Conservation (phyloP, 1,139 yeast genomes). For the Wickerhamiella pararugosa region DNA sequence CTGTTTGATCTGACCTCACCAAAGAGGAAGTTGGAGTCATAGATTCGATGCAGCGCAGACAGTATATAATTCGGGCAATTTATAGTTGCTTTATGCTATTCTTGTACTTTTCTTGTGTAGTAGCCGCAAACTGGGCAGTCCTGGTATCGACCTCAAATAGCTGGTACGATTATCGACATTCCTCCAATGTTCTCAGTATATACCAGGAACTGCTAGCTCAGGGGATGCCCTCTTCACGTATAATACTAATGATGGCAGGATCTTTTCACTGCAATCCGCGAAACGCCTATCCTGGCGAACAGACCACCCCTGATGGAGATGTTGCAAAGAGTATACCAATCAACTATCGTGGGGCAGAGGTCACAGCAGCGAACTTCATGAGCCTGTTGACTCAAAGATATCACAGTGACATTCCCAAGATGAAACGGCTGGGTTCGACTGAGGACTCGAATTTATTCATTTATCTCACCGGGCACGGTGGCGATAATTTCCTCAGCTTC, state of each 20-base stretch:
- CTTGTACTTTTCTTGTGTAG: background rate
- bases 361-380: background rate
- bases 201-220: conserved; percentile 3
- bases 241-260: conserved; percentile 7
- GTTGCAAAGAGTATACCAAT: background rate
- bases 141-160: conserved; percentile 6
- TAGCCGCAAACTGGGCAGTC: conserved; percentile 8
- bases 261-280: conserved; percentile 6
- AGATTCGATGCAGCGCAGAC: too few species aligned
- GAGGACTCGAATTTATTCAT: conserved; percentile 1
- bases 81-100: background rate
- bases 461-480: conserved; percentile 9
- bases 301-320: background rate
- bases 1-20: too few species aligned
- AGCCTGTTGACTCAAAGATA: conserved; percentile 2
- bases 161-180: conserved; percentile 10
- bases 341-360: conserved; percentile 7
- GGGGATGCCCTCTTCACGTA: conserved; percentile 4
- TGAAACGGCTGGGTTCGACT: background rate
- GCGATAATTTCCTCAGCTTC: conserved; percentile 5
- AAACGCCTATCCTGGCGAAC: conserved; percentile 5
- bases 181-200: conserved; percentile 6
- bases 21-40: too few species aligned
- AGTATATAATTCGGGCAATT: too few species aligned
- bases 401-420: background rate